Percentiles rank a stretch among this genome's conserved stretches.
These are phyloP conservation scores for Coprinopsis sp. DNA, from an alignment of 768 basidiomycete species.

Conservation along the genomic window DNA sequence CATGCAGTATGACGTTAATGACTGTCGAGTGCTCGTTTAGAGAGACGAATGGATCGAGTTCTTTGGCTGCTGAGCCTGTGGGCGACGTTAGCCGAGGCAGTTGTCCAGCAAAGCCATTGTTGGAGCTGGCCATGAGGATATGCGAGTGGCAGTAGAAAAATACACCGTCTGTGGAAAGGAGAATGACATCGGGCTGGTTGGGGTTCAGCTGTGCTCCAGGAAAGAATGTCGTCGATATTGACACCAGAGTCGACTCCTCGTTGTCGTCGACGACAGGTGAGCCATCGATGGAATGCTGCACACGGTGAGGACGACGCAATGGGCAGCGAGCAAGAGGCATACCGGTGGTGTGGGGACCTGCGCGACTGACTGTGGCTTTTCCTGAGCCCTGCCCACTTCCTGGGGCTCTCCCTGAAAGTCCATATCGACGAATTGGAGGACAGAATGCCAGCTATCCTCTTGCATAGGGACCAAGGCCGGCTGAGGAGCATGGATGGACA, in stretches of 20 bases:
- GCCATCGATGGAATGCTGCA: constrained; percentile 43
- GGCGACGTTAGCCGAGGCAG: constrained; percentile 35
- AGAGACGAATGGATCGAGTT: constrained; percentile 52
- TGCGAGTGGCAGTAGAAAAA: constrained; percentile 79
- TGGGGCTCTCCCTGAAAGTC: constrained; percentile 34
- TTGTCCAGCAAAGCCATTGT: constrained; percentile 58
- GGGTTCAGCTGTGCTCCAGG: constrained; percentile 59
- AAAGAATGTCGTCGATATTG: constrained; percentile 80
- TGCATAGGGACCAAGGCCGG: not conserved
- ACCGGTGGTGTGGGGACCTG: constrained; percentile 70
- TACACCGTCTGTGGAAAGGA: constrained; percentile 71
- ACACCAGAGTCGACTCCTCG: constrained; percentile 46
- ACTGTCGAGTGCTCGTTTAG: constrained; percentile 56
- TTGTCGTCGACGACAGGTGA: constrained; percentile 37
- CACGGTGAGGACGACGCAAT: not conserved
- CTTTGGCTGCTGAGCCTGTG: constrained; percentile 30
- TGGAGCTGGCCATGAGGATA: constrained; percentile 53
- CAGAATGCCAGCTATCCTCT: constrained; percentile 53
- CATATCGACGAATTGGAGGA: constrained; percentile 52
- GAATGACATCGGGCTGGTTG: constrained; percentile 55
- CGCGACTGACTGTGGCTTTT: constrained; percentile 14
- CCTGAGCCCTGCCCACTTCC: constrained; percentile 20
- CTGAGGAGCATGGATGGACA: not conserved
- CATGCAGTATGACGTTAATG: constrained; percentile 70
- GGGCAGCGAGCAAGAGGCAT: constrained; percentile 15